Base-by-base conservation (phyloP, 768 basidiomycete genomes). In the Suillus clintonianus region DNA sequence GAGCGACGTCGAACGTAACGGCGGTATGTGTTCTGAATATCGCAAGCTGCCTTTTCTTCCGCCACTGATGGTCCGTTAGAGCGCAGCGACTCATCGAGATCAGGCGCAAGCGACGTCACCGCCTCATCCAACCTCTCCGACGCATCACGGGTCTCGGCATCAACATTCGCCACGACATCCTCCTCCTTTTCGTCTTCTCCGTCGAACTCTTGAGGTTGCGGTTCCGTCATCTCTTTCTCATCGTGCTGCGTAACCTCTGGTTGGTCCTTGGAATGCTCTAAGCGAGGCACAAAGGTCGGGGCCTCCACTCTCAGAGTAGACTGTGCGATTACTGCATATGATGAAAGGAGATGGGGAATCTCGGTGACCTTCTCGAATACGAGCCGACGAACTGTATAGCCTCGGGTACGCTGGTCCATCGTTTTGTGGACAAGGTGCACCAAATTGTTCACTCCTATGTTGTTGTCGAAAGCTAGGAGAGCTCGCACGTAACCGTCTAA, bases 341-440 rank as follows among this genome's bases (percentile, higher is more conserved):
- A 50, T 11, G 67, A 65, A 8, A 81, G 59, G 24, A 80, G 59
- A 14, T 53, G 51, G 0, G 73, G 75, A 14, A 82, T 71, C 6
- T 80, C 76, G 3, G 69, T 72, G 4, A 69, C 61, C 3, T 67
- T 61, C 17, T 66, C 55, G 68, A 71, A 82, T 5, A 75, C 54
- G 34, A 81, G 70, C 13, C 73, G 67, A 9, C 73, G 73, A 14
- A 80, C 43, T 8, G 37, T 9, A 11, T 42, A 59, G 24, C 57
- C 41, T 17, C n/a, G 14, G 3, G 47, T 11, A 6, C 5, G 2
- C 10, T 53, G 47, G 4, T 5, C 51, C 47, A 61, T 61, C 48
- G 55, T 45, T 13, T 62, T 65, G 39, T 73, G 70, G 5, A 79
- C 63, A 2, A 70, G 70, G 3, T 70, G 70, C 1, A 73, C 69